Evolutionary conservation across 192 early-diverging fungal species (phyloP).

Genomic region (Glomus cerebriforme): DNA sequence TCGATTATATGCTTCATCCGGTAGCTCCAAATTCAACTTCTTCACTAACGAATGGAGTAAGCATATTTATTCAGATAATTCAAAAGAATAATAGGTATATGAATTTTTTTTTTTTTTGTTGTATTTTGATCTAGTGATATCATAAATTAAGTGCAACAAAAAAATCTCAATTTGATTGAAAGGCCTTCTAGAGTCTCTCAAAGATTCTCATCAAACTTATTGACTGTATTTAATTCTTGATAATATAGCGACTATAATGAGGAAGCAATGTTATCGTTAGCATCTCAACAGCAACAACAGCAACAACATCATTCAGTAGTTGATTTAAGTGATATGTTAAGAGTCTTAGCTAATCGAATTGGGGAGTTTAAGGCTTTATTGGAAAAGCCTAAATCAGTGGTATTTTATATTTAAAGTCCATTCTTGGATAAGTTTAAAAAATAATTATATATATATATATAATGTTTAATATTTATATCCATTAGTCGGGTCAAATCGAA

Average conservation of each 20-base stretch:
- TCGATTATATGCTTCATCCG: slow-evolving; percentile 85
- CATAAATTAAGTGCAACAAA: background rate
- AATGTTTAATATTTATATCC: background rate
- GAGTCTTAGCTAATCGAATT: slow-evolving; percentile 77
- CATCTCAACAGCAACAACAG: slow-evolving; percentile 34
- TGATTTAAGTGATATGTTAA: slow-evolving; percentile 89
- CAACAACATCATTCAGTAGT: slow-evolving; percentile 47
- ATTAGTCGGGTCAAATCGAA: slow-evolving; percentile 58
- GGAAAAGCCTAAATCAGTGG: slow-evolving; percentile 69
- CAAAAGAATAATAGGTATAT: slow-evolving; percentile 89
- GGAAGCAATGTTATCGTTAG: slow-evolving; percentile 31
- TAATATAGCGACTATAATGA: slow-evolving; percentile 44
- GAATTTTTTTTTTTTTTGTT: background rate
- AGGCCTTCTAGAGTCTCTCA: too few species aligned
- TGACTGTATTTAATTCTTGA: background rate
- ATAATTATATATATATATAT: background rate
- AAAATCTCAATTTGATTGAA: too few species aligned
- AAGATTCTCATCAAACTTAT: background rate
- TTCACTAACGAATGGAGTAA: slow-evolving; percentile 90
- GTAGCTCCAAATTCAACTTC: slow-evolving; percentile 79
- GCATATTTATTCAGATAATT: slow-evolving; percentile 97
- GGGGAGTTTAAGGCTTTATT: slow-evolving; percentile 80
- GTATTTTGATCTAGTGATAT: background rate
- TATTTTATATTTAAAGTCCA: slow-evolving; percentile 37
- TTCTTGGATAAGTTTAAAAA: background rate